These are phyloP conservation scores for Blepharisma japonicum DNA, from an alignment of 73 alveolate genomes.

Conservation along the genomic window DNA sequence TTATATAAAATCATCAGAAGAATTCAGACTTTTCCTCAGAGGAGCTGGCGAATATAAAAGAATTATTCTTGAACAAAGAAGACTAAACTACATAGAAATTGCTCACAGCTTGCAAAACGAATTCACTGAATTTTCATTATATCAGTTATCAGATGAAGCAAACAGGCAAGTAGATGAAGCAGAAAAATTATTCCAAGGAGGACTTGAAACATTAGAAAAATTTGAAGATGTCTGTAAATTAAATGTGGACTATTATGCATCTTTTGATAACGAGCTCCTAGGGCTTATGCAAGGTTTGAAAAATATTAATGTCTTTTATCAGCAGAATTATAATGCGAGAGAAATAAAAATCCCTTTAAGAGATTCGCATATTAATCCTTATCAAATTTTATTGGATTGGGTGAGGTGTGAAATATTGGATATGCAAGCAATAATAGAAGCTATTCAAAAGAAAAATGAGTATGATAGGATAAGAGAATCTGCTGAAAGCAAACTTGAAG, in stretches of 20 bases:
- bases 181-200: not conserved
- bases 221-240: not conserved
- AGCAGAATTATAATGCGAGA: not conserved
- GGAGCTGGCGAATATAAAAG: constrained; percentile 3
- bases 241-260: not conserved
- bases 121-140: not conserved
- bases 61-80: not conserved
- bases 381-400: constrained; percentile 9
- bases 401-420: not conserved
- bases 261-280: not conserved
- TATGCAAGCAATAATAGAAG: not conserved
- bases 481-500: constrained; percentile 10
- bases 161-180: not conserved
- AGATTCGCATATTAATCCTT: constrained; percentile 5
- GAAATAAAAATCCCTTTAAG: not conserved
- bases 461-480: not conserved
- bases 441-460: not conserved
- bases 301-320: not conserved
- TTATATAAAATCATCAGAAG: constrained; percentile 45
- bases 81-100: not conserved
- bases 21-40: constrained; percentile 45
- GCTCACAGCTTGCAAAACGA: not conserved
- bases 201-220: not conserved
- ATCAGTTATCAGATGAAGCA: not conserved
- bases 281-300: not conserved